Evolutionary conservation across 1,284 basidiomycete species (phyloP), one percentile per base, ranked within the genome.

Genomic region (Sanghuangporus baumii): DNA sequence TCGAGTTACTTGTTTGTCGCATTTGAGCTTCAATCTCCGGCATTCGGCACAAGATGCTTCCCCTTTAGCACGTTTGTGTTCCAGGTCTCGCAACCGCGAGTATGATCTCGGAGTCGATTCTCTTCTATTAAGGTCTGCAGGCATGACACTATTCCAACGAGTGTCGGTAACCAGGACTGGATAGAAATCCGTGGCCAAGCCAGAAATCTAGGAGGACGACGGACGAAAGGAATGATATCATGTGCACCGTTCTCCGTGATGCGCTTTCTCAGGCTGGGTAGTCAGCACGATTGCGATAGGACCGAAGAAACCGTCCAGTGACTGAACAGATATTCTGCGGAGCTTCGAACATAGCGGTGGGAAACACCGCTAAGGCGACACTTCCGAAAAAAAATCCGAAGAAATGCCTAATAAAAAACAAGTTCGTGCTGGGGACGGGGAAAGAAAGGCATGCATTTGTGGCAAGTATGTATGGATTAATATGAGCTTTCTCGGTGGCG

Each of bases 21-120:
- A 65, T 47, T 62, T 65, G 18, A 62, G 40, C 38, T 65, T 65
- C 47, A 62, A 46, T 26, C 64, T 52, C 18, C 57, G 59, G 36
- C 64, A 65, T 54, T 65, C 64, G 5, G 64, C 64, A 46, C 64
- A 65, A 7, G 64, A 62, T 5, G 56, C 60, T 50, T 61, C 59
- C 26, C 59, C 59, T 43, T 41, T 61, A 16, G 55, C n/a, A 14
- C 51, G 43, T 55, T 47, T 50, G 23, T 23, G 7, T 55, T 64
- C 59, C 11, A 58, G 59, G 7, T 61, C 59, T 34, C 57, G 58
- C 16, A 48, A 55, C 8, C 60, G 60, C 4, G 59, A 36, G 8
- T 36, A 8, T n/a, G 26, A 38, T 26, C 14, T 50, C 16, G 12
- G 20, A 4, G 52, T n/a, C 41, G 34, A 5, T 4, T 41, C 60